Conservation (phyloP, 106 monocot genomes). For the Dioscorea zingiberensis region DNA sequence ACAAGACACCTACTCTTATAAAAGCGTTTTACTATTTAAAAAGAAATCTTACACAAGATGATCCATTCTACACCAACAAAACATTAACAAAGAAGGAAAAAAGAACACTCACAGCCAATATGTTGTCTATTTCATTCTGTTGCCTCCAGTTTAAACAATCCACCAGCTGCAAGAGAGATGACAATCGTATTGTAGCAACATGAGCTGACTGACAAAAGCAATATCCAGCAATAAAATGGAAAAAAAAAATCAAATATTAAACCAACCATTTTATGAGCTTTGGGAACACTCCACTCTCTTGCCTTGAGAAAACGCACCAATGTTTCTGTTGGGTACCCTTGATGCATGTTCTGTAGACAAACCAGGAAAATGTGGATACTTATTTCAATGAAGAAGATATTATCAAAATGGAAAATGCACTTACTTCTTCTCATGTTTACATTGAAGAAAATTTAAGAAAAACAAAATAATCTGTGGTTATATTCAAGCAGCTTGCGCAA, state of each 20-base stretch:
- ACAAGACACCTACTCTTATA: too few species aligned
- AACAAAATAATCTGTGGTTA: too few species aligned
- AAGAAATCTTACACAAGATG: too few species aligned
- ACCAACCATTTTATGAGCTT: constrained; percentile 5
- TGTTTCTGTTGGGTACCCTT: constrained; percentile 1
- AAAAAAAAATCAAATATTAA: neutral
- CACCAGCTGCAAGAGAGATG: neutral
- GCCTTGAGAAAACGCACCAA: constrained; percentile 7
- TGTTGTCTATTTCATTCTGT: constrained; percentile 19
- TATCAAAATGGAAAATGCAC: too few species aligned
- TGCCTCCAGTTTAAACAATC: constrained; percentile 15
- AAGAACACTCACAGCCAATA: constrained; percentile 4
- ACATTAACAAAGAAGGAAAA: too few species aligned
- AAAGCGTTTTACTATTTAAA: too few species aligned
- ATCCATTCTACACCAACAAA: too few species aligned
- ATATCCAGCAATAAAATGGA: neutral
- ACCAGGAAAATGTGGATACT: neutral
- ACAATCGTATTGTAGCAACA: neutral
- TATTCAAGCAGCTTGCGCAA: too few species aligned
- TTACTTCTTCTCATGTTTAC: too few species aligned
- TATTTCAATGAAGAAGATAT: too few species aligned
- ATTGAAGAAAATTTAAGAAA: too few species aligned
- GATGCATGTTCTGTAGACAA: constrained; percentile 1
- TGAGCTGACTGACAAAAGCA: too few species aligned
- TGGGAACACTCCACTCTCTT: constrained; percentile 3